phyloP scores from a whole-genome alignment of 164 flowering plant species.

The Vitis amurensis region DNA sequence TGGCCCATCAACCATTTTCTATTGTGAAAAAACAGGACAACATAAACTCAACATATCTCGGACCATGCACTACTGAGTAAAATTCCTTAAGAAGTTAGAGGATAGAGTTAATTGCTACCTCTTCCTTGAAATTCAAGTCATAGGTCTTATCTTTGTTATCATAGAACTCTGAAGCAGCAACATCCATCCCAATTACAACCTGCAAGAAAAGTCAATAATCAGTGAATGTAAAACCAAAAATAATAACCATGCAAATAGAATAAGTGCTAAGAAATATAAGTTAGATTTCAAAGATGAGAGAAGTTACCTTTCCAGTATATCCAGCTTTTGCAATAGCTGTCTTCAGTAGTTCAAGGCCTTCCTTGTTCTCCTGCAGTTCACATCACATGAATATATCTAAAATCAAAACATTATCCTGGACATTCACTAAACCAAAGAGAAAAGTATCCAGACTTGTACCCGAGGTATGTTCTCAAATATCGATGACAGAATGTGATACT shows the following conservation, averaged over 20 bases:
- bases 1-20: too few relatives aligned
- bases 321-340: conserved; percentile 93
- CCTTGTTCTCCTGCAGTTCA: conserved; percentile 76
- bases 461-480: too few relatives aligned
- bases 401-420: too few relatives aligned
- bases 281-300: too few relatives aligned
- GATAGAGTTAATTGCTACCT: conserved; percentile 35
- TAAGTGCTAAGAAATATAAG: too few relatives aligned
- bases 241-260: conserved; percentile 9
- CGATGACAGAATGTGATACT: too few relatives aligned
- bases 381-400: not conserved
- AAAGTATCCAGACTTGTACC: too few relatives aligned
- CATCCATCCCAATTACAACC: conserved; percentile 98
- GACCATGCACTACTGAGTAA: too few relatives aligned
- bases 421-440: too few relatives aligned
- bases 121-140: conserved; percentile 89
- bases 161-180: conserved; percentile 94
- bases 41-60: too few relatives aligned
- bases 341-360: conserved; percentile 88
- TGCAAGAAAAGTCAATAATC: conserved; percentile 13
- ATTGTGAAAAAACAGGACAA: too few relatives aligned
- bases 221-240: not conserved
- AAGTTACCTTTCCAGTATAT: conserved; percentile 62
- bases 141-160: conserved; percentile 56
- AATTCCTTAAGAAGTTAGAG: too few relatives aligned